Conservation (phyloP, 2,329 filamentous ascomycete species). For the Xylaria sp. region DNA sequence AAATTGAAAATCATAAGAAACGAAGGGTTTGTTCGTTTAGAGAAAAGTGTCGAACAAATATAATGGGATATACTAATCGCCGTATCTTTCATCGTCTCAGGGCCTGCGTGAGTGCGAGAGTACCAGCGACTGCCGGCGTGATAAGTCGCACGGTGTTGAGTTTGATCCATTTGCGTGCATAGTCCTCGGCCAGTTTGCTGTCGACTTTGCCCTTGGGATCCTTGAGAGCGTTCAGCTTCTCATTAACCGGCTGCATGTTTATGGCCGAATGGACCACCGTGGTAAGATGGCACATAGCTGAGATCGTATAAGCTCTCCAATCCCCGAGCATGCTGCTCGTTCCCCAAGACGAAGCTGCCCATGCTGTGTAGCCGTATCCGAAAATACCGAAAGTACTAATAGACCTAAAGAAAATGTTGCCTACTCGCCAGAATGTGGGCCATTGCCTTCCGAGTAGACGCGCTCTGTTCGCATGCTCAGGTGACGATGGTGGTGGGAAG, state of each 20-base stretch:
- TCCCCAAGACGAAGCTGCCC: slow-evolving; percentile 42
- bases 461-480: slow-evolving; percentile 54
- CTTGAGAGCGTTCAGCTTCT: slow-evolving; percentile 55
- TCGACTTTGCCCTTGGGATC: slow-evolving; percentile 41
- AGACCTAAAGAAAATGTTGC: slow-evolving; percentile 62
- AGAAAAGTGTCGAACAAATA: neutral
- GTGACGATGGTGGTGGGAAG: slow-evolving; percentile 54
- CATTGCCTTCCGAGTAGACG: slow-evolving; percentile 59
- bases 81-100: slow-evolving; percentile 37
- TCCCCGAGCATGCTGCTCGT: slow-evolving; percentile 48
- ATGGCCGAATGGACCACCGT: slow-evolving; percentile 60
- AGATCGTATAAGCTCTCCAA: slow-evolving; percentile 56
- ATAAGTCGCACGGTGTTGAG: slow-evolving; percentile 50
- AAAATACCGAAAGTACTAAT: slow-evolving; percentile 59
- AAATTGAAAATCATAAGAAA: neutral
- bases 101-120: slow-evolving; percentile 49
- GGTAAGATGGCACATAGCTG: slow-evolving; percentile 56
- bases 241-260: slow-evolving; percentile 63
- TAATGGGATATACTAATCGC: no score
- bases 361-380: slow-evolving; percentile 58
- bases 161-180: slow-evolving; percentile 50
- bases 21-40: neutral
- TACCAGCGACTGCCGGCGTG: slow-evolving; percentile 50
- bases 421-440: slow-evolving; percentile 61
- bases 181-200: slow-evolving; percentile 46